Percentiles rank a stretch among this genome's conserved stretches.
These are phyloP conservation scores for Tricholoma hemisulphureum DNA, from an alignment of 768 basidiomycete genomes.

Conservation along the genomic window DNA sequence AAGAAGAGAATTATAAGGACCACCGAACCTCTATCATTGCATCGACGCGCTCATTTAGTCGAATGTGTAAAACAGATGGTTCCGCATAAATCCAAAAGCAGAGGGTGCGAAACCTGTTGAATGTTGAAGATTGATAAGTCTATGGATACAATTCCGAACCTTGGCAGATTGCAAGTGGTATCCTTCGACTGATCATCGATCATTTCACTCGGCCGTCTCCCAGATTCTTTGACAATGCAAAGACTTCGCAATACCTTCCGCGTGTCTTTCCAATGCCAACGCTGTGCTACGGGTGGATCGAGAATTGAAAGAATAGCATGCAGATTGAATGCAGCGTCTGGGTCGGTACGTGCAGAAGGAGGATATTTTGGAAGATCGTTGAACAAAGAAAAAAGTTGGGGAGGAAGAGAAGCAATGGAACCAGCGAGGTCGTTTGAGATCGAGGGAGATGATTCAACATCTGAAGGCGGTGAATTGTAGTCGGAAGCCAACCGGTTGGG, in stretches of 20 bases:
- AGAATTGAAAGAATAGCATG: slow-evolving; percentile 64
- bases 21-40: slow-evolving; percentile 78
- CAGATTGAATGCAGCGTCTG: slow-evolving; percentile 58
- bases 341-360: slow-evolving; percentile 54
- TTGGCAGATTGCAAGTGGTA: slow-evolving; percentile 39
- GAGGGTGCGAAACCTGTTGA: slow-evolving; percentile 74
- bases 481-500: slow-evolving; percentile 62
- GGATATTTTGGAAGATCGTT: slow-evolving; percentile 56
- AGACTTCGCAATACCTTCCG: slow-evolving; percentile 85
- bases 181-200: slow-evolving; percentile 58
- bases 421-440: slow-evolving; percentile 38
- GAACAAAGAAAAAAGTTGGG: slow-evolving; percentile 50
- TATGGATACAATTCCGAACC: slow-evolving; percentile 37
- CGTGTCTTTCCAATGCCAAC: slow-evolving; percentile 97
- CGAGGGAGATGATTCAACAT: not conserved
- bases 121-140: slow-evolving; percentile 2
- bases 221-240: slow-evolving; percentile 70
- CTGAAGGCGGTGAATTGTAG: slow-evolving; percentile 7
- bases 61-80: slow-evolving; percentile 53
- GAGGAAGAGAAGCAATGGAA: slow-evolving; percentile 45
- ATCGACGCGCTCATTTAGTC: slow-evolving; percentile 81
- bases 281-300: slow-evolving; percentile 68
- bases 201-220: slow-evolving; percentile 64
- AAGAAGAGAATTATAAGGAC: not conserved
- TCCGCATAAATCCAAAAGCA: slow-evolving; percentile 91